Evolutionary conservation across 2,329 filamentous ascomycete species (phyloP), one percentile per base, ranked within the genome.

Genomic region (Purpureocillium lavendulum): DNA sequence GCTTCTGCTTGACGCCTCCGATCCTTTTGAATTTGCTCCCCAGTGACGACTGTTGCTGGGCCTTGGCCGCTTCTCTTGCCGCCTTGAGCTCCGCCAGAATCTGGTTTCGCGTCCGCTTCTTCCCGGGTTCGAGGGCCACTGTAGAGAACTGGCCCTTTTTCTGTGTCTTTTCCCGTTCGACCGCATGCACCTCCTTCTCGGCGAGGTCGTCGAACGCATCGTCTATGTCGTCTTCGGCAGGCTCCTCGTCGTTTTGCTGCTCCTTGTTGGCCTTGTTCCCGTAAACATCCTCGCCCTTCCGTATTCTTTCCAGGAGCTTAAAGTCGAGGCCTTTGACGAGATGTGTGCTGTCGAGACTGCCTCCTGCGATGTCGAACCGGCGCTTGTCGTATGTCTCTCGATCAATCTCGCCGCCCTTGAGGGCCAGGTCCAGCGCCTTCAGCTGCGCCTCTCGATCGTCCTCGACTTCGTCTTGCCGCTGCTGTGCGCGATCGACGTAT

Each of bases 321-420:
- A 87, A 84, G 61, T 98, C 92, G 36, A 98, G 64, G 0, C 92
- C 92, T 57, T 96, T 97, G 35, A 97, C 82, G 48, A 96, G 64
- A 69, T 95, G 87, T 12, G 88, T 94, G 50, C 80, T 87, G 12
- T 69, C 69, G 16, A 89, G 63, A 57, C 94, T 84, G 7, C 89
- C 90, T 4, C 88, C 89, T 1, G 87, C 77, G 40, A 96, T 87
- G 50, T 94, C 76, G 46, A 76, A 75, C 28, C 84, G 71, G 31
- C 90, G 60, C 51, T 74, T 79, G 51, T 90, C 81, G 57, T 94
- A 95, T 0, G 81, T 87, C 36, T 73, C 75, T 49, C 79, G 74
- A 49, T 94, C 85, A 47, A 97, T 88, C 61, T 94, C 80, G 35
- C 85, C 86, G 33, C 88, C 70, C 61, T 92, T 92, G 48, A 88